A percentile compares a stretch with the other conserved stretches of the same genome.
Evolutionary conservation across 1,284 basidiomycete species (phyloP).

Genomic region (Polyporus tsugae): DNA sequence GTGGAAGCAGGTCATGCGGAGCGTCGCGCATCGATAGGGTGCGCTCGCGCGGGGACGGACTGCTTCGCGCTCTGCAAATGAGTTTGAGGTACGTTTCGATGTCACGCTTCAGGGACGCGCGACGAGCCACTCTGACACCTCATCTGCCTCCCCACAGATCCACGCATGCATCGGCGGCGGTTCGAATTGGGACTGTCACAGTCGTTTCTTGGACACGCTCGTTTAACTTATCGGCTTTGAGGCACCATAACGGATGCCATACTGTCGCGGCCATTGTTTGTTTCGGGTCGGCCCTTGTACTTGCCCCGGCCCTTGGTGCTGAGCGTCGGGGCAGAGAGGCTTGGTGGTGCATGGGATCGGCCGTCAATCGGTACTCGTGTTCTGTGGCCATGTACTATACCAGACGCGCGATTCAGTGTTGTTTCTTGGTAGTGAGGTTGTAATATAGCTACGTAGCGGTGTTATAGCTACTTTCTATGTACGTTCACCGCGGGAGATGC

Average conservation of each 20-base stretch:
- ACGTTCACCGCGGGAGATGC: background rate
- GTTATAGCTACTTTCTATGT: background rate
- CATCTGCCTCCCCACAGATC: background rate
- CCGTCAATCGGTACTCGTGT: background rate
- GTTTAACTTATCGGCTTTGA: background rate
- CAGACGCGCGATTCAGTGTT: background rate
- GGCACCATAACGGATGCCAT: background rate
- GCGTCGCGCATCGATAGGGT: slow-evolving; percentile 25
- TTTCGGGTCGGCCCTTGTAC: background rate
- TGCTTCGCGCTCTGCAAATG: background rate
- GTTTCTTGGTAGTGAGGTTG: background rate
- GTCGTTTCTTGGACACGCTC: slow-evolving; percentile 7
- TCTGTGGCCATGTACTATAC: background rate
- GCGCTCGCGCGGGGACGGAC: background rate
- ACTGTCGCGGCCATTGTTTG: background rate
- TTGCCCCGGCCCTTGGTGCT: background rate
- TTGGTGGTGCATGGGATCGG: background rate
- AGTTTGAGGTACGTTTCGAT: background rate
- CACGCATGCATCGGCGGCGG: background rate
- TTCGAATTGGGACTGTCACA: background rate
- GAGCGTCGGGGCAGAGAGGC: background rate
- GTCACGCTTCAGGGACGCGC: background rate
- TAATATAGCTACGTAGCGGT: background rate
- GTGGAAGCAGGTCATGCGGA: slow-evolving; percentile 34
- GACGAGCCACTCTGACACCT: background rate